A percentile compares a stretch with the other conserved stretches of the same genome.
phyloP scores from a whole-genome alignment of 176 grass and related monocot species.

The Phyllostachys edulis region DNA sequence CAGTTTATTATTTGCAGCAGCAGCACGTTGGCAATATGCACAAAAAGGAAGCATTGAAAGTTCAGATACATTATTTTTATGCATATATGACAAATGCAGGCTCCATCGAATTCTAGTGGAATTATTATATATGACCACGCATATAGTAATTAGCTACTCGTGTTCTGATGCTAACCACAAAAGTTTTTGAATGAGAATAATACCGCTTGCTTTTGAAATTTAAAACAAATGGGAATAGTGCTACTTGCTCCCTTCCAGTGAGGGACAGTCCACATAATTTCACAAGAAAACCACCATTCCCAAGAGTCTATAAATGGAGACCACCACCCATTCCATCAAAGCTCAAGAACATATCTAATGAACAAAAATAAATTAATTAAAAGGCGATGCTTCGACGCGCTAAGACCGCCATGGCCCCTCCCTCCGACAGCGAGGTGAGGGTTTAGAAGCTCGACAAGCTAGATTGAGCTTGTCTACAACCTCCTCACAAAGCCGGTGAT shows the following conservation, averaged over 20 bases:
- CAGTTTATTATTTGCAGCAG: background rate
- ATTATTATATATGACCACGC: too few species aligned
- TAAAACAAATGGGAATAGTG: background rate
- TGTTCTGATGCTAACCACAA: background rate
- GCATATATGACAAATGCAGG: background rate
- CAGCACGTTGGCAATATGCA: background rate
- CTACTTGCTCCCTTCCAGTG: background rate
- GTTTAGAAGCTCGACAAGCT: constrained; percentile 42
- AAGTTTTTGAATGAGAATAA: background rate
- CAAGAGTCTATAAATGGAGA: constrained; percentile 4
- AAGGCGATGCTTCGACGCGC: background rate
- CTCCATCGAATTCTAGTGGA: background rate
- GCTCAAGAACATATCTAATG: background rate
- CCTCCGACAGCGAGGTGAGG: constrained; percentile 17
- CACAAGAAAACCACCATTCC: background rate
- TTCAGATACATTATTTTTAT: background rate
- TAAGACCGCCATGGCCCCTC: background rate
- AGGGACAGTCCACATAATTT: background rate
- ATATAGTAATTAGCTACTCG: too few species aligned
- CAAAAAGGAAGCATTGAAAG: background rate
- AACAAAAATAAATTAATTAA: too few species aligned
- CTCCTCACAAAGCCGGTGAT: constrained; percentile 23
- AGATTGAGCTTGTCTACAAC: constrained; percentile 36
- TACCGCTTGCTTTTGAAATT: background rate
- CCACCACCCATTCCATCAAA: background rate